Evolutionary conservation across 2,329 filamentous ascomycete genomes (phyloP).

Genomic region (Arthrobotrys musiformis): DNA sequence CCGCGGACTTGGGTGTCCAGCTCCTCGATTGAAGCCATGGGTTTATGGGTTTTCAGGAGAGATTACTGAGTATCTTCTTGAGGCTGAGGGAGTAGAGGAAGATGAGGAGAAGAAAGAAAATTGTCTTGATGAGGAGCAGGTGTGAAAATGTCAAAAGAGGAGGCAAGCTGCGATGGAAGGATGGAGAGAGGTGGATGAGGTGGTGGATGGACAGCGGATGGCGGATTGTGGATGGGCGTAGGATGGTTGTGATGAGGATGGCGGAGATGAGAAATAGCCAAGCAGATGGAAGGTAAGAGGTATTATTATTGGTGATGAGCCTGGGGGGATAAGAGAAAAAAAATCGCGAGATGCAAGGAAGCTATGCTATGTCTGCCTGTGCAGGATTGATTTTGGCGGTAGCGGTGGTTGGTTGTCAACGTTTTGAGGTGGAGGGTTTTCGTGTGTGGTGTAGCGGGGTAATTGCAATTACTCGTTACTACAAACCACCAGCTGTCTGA

Average conservation of each 20-base stretch:
- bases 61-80: conserved; percentile 9
- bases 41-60: conserved; percentile 10
- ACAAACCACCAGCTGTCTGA: no score
- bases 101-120: no score
- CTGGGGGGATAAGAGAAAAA: no score
- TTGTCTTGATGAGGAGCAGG: not conserved
- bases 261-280: conserved; percentile 4
- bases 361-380: not conserved
- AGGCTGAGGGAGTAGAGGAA: no score
- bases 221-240: not conserved
- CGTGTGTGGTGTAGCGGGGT: conserved; percentile 41
- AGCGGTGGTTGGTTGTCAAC: conserved; percentile 12
- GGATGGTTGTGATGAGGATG: not conserved
- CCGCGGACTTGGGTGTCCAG: conserved; percentile 94
- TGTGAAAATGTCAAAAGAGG: not conserved
- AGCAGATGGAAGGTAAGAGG: not conserved
- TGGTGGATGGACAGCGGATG: not conserved
- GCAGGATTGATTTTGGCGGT: conserved; percentile 10
- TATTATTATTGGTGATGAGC: not conserved
- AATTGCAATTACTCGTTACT: not conserved
- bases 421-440: conserved; percentile 33
- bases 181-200: not conserved
- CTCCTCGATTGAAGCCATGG: conserved; percentile 73
- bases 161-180: not conserved
- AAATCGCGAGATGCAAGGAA: not conserved